Conservation (phyloP, 257 asterid genomes). For the Penstemon newberryi region DNA sequence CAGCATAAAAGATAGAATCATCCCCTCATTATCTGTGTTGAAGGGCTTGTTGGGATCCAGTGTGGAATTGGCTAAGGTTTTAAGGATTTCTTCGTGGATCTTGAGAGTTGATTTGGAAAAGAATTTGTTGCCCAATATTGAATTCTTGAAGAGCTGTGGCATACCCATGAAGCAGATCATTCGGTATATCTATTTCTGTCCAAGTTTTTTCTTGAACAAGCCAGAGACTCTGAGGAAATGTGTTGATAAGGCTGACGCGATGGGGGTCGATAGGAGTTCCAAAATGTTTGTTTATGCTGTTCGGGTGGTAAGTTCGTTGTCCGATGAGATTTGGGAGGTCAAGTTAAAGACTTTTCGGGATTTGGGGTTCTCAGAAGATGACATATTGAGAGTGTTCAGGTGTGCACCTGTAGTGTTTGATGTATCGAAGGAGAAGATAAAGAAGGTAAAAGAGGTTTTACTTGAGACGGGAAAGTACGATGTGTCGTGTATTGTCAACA, state of each 20-base stretch:
- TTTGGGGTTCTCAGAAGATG: conserved; percentile 29
- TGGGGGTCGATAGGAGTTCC: conserved; percentile 26
- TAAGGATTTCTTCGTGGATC: conserved; percentile 20
- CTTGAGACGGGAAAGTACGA: conserved; percentile 27
- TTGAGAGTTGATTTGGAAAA: conserved; percentile 28
- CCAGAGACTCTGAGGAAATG: conserved; percentile 33
- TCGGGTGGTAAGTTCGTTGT: conserved; percentile 26
- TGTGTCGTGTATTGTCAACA: conserved; percentile 7
- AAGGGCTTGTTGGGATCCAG: conserved; percentile 30
- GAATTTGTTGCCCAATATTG: conserved; percentile 37
- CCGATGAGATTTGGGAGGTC: conserved; percentile 21
- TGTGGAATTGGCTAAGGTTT: conserved; percentile 27
- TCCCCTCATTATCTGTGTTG: conserved; percentile 32
- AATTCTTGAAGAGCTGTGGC: conserved; percentile 39
- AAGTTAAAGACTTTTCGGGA: conserved; percentile 23
- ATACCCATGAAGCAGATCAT: conserved; percentile 23
- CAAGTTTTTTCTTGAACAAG: conserved; percentile 33
- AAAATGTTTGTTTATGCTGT: conserved; percentile 27
- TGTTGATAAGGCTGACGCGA: conserved; percentile 30
- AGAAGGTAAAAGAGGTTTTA: conserved; percentile 22
- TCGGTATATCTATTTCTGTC: neutral
- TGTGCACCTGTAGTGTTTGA: conserved; percentile 17
- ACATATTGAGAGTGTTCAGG: conserved; percentile 22
- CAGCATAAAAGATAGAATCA: conserved; percentile 23
- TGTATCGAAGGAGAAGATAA: conserved; percentile 24